These are phyloP conservation scores for Manihot esculenta DNA, from an alignment of 441 rosid genomes.

Conservation along the genomic window DNA sequence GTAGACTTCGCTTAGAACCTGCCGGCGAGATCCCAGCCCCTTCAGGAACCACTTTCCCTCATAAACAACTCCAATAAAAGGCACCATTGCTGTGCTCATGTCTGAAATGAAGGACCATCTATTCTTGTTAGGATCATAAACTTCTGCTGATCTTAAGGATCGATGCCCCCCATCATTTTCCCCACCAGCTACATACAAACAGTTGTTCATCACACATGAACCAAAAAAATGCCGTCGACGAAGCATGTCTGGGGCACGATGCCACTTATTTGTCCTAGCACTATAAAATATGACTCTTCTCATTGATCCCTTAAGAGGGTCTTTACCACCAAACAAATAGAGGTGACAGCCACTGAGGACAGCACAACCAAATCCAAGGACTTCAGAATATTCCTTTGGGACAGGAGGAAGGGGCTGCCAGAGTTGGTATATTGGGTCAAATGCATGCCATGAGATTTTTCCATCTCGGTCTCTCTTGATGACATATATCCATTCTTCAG, in stretches of 20 bases:
- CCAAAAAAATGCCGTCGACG: constrained; percentile 88
- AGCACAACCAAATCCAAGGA: constrained; percentile 93
- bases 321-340: constrained; percentile 95
- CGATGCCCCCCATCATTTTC: constrained; percentile 92
- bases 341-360: constrained; percentile 89
- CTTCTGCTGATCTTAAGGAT: constrained; percentile 85
- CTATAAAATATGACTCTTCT: constrained; percentile 85
- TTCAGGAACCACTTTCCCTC: constrained; percentile 90
- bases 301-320: constrained; percentile 84
- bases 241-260: constrained; percentile 91
- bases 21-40: constrained; percentile 82
- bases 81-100: constrained; percentile 98
- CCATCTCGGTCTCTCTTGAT: constrained; percentile 87
- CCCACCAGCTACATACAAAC: constrained; percentile 95
- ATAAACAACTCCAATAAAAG: constrained; percentile 85
- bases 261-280: constrained; percentile 95
- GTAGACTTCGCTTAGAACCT: constrained; percentile 86
- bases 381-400: constrained; percentile 86
- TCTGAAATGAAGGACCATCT: constrained; percentile 85
- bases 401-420: constrained; percentile 97
- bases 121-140: constrained; percentile 83
- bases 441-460: constrained; percentile 85
- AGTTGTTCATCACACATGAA: constrained; percentile 86
- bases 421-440: constrained; percentile 73
- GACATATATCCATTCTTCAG: constrained; percentile 94